phyloP scores from a whole-genome alignment of 83 land plant species.

The Picea engelmannii region DNA sequence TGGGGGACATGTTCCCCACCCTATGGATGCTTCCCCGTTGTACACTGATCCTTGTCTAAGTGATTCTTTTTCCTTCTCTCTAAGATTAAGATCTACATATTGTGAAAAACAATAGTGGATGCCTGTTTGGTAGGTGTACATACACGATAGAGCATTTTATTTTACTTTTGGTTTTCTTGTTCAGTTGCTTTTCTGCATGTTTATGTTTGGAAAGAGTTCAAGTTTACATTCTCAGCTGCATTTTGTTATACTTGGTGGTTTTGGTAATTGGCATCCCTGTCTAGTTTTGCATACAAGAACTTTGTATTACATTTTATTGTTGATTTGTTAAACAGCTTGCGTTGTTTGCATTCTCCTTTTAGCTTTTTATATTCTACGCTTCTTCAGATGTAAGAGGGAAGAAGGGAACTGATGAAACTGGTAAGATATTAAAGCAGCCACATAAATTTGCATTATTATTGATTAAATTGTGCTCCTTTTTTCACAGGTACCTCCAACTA shows the following conservation, averaged over 20 bases:
- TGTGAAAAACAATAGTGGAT: too few species aligned
- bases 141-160: too few species aligned
- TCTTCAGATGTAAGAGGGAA: not conserved
- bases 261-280: not conserved
- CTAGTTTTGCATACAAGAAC: not conserved
- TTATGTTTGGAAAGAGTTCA: too few species aligned
- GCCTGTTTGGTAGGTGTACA: too few species aligned
- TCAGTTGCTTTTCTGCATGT: too few species aligned
- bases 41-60: too few species aligned
- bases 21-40: too few species aligned
- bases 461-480: not conserved
- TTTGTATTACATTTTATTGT: not conserved
- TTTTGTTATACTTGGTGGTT: too few species aligned
- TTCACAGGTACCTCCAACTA: conserved; percentile 93
- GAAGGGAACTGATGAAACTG: not conserved
- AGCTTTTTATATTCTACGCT: not conserved
- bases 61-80: too few species aligned
- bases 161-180: too few species aligned
- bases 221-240: not conserved
- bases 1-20: too few species aligned
- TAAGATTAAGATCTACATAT: too few species aligned
- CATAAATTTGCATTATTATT: not conserved
- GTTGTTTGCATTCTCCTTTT: not conserved
- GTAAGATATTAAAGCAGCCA: not conserved
- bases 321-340: not conserved